Evolutionary conservation across 1,139 yeast species (phyloP).

Genomic region (Scheffersomyces illinoinensis): DNA sequence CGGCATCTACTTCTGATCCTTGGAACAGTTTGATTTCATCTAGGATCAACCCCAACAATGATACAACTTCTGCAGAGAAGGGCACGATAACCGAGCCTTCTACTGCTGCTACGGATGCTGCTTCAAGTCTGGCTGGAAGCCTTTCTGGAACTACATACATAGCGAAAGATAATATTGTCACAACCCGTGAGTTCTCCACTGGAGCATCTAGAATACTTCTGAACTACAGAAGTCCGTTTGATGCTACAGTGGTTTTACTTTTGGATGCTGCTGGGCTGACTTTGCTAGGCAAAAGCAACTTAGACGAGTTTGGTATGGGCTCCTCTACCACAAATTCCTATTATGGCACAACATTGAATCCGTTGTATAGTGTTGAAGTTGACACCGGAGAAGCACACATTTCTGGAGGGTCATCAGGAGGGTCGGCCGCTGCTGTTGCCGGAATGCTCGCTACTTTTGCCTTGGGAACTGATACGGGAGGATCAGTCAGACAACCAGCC

Average conservation of each 20-base stretch:
- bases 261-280: conserved; percentile 53
- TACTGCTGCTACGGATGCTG: neutral
- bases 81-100: neutral
- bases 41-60: neutral
- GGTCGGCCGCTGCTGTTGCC: conserved; percentile 91
- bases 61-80: neutral
- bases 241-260: conserved; percentile 68
- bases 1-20: neutral
- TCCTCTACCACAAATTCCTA: conserved; percentile 58
- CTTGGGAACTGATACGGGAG: conserved; percentile 96
- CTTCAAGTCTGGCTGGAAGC: neutral
- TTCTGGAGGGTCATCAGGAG: conserved; percentile 95
- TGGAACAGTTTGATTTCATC: neutral
- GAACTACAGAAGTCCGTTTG: conserved; percentile 71
- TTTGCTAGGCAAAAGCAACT: conserved; percentile 81
- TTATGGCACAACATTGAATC: conserved; percentile 73
- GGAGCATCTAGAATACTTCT: conserved; percentile 68
- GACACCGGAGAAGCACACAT: conserved; percentile 32
- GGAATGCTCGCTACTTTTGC: conserved; percentile 62
- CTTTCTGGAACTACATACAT: conserved; percentile 6
- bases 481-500: conserved; percentile 90
- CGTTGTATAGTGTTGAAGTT: conserved; percentile 41
- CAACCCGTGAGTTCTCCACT: conserved; percentile 65
- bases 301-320: conserved; percentile 99
- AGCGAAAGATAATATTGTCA: conserved; percentile 78